Evolutionary conservation across 2,329 filamentous ascomycete species (phyloP), one percentile per base, ranked within the genome.

Genomic region (Onygenales sp.): DNA sequence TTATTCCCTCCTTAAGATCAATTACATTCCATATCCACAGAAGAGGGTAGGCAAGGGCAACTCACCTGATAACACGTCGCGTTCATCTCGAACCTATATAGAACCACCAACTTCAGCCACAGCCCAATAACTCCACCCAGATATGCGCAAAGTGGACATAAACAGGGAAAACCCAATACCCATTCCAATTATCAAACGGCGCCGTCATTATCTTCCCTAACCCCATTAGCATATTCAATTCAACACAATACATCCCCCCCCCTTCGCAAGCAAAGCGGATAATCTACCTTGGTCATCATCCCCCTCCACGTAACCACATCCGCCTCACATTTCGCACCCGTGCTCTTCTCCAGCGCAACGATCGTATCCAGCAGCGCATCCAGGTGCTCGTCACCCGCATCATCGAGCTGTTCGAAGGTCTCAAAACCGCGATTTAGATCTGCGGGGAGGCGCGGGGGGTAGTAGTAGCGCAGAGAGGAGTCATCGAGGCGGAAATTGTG

Each of bases 221-320:
- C 33, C n/a, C n/a, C 43, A 42, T 46, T 52, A 53, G 50, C 21
- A 27, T 27, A 27, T 5, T 27, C 21, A 27, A 27, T 27, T 27
- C 21, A 27, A 27, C 21, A 3, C 21, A 27, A 27, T 5, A 5
- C 21, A 27, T 27, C 1, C 1, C 21, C 21, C 21, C 21, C 21
- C 21, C 21, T 27, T 27, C 21, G 21, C 21, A 32, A 46, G 44
- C 17, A 47, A 14, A 21, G 31, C 6, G 2, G 14, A n/a, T n/a
- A 49, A 31, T 33, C 51, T 66, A 91, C 89, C 79, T 96, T 98
- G 58, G 93, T 97, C 85, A 98, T 91, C 89, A 97, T 96, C 39
- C 93, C 93, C 63, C 93, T 79, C 92, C 92, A 98, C 1, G 92
- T 97, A 50, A 97, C 78, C 45, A 97, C 68, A 61, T 95, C 83